Evolutionary conservation across 352 stramenopile genomes (phyloP), one percentile per base, ranked within the genome.

Genomic region (Sclerospora graminicola): DNA sequence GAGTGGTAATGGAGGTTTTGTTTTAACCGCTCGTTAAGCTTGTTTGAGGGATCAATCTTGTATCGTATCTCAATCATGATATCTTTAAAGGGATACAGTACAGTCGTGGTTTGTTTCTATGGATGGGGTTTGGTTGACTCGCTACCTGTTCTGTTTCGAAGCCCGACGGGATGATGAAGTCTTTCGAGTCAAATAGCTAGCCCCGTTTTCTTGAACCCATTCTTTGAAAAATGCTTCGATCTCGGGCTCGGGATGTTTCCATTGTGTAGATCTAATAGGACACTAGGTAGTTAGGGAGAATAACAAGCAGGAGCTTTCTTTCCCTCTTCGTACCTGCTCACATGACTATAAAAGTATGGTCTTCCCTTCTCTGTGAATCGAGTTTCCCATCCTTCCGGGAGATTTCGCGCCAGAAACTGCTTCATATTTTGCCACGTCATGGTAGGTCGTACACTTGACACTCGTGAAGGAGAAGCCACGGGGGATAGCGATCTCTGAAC

Each of bases 321-420:
- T 26, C 21, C 21, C 6, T 14, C 4, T 24, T 42, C 60, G 40
- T 52, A 89, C 78, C 76, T 42, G 34, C 82, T 74, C 9, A 50
- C 61, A 31, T 90, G 78, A 41, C 87, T 82, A 55, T 76, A 88
- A 45, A 89, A 89, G 52, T 93, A 92, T 1, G 81, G 81, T 33
- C 68, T 68, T 2, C 81, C 77, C 18, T 86, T 89, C 29, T 84
- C 70, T 11, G 75, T 92, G 53, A 83, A 87, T 4, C 80, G 73
- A 31, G 66, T 79, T 43, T 92, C 81, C 81, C 81, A 92, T 7
- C 80, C 77, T 18, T 84, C 63, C 0, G 80, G 80, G 1, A 89
- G 54, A 23, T 85, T 85, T 14, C 87, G 27, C 4, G 75, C 44
- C 1, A 89, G 42, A 14, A 84, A 66, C 31, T 79, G 77, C 28